A percentile compares a stretch with the other conserved stretches of the same genome.
These are phyloP conservation scores for Fusarium sp. DNA, from an alignment of 2,329 filamentous ascomycete genomes.

Conservation along the genomic window DNA sequence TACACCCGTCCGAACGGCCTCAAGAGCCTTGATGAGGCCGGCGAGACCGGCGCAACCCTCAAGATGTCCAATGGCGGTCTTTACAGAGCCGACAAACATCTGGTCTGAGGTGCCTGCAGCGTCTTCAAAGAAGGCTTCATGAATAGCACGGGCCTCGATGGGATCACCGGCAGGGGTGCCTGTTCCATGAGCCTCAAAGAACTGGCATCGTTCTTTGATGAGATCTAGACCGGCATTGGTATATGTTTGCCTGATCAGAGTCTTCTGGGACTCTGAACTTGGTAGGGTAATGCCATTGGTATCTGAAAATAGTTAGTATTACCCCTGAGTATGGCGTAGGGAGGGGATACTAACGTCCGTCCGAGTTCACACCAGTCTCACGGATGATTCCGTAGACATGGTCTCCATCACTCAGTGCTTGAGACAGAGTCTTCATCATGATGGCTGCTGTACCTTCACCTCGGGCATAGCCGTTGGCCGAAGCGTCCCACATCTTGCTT, in stretches of 20 bases:
- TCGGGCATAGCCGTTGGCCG: constrained; percentile 25
- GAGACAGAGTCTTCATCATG: constrained; percentile 15
- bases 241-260: constrained; percentile 9
- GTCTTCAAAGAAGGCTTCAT: neutral
- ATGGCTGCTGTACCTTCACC: constrained; percentile 21
- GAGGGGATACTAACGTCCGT: neutral
- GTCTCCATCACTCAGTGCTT: constrained; percentile 58
- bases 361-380: constrained; percentile 5
- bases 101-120: neutral
- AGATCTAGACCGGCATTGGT: neutral
- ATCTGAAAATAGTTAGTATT: neutral
- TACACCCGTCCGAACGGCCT: neutral
- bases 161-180: constrained; percentile 4
- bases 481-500: constrained; percentile 22
- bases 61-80: neutral
- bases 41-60: constrained; percentile 8
- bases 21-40: neutral
- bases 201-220: constrained; percentile 1
- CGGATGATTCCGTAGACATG: constrained; percentile 48
- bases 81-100: constrained; percentile 9
- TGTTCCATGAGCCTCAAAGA: constrained; percentile 10
- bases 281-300: constrained; percentile 11
- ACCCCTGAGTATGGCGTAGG: neutral
- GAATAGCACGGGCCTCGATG: constrained; percentile 4
- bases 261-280: neutral